Conservation (phyloP, 2,329 filamentous ascomycete genomes). For the Fusarium nurragi region DNA sequence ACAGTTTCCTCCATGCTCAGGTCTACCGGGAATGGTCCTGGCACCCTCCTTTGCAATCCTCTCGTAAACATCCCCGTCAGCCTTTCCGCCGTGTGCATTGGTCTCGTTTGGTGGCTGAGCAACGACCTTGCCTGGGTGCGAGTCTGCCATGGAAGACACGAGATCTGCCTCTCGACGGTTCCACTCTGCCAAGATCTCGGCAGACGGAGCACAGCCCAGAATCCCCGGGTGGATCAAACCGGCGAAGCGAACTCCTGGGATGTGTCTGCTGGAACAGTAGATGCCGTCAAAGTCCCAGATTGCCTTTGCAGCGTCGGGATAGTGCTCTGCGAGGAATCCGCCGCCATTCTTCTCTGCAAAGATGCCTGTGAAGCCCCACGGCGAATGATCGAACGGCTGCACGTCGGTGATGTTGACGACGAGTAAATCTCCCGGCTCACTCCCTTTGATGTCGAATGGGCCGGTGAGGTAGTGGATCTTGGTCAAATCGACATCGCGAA, state of each 20-base stretch:
- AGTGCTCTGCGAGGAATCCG: constrained; percentile 87
- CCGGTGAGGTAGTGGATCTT: constrained; percentile 88
- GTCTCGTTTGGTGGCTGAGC: constrained; percentile 77
- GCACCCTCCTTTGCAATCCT: constrained; percentile 83
- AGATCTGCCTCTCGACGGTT: constrained; percentile 84
- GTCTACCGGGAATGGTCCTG: constrained; percentile 83
- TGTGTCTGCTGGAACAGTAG: constrained; percentile 84
- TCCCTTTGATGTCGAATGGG: constrained; percentile 86
- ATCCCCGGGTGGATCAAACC: constrained; percentile 94
- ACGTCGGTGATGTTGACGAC: constrained; percentile 93
- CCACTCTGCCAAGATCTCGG: constrained; percentile 81
- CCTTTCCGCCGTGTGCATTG: constrained; percentile 78
- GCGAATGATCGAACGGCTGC: constrained; percentile 84
- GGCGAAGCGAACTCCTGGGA: constrained; percentile 86
- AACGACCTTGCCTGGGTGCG: constrained; percentile 65
- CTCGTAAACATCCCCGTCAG: constrained; percentile 64
- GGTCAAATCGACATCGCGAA: constrained; percentile 85
- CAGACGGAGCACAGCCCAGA: constrained; percentile 85
- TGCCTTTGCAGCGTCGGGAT: constrained; percentile 76
- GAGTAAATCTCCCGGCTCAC: constrained; percentile 84
- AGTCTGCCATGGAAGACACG: constrained; percentile 73
- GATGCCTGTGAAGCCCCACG: constrained; percentile 90
- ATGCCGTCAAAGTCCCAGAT: constrained; percentile 68
- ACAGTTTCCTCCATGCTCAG: constrained; percentile 90
- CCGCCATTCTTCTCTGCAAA: constrained; percentile 86